Conservation (phyloP, 805 yeast species). For the Isabelozyma rhagii region DNA sequence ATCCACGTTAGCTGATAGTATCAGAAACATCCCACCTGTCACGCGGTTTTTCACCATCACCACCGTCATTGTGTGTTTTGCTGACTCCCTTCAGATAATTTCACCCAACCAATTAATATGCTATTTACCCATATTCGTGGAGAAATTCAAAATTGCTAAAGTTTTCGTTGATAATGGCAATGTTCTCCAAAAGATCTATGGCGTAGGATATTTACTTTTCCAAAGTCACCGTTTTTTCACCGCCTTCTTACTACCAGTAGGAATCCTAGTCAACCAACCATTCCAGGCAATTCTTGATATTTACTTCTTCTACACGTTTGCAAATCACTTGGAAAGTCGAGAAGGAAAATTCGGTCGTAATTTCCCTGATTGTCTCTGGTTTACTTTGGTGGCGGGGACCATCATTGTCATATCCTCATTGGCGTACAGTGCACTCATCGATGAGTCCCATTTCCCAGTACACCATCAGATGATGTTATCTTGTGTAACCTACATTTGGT, state of each 20-base stretch:
- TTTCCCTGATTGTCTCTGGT: conserved; percentile 57
- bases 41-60: conserved; percentile 54
- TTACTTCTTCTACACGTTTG: conserved; percentile 55
- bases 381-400: conserved; percentile 48
- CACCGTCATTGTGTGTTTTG: conserved; percentile 44
- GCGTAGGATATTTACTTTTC: conserved; percentile 15
- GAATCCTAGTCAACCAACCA: conserved; percentile 19
- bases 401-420: conserved; percentile 36
- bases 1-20: conserved; percentile 15
- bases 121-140: conserved; percentile 7
- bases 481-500: conserved; percentile 62
- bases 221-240: conserved; percentile 49
- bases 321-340: conserved; percentile 50
- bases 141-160: conserved; percentile 3
- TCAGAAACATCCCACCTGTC: conserved; percentile 52
- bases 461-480: conserved; percentile 44
- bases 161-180: conserved; percentile 1
- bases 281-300: conserved; percentile 41
- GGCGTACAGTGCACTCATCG: conserved; percentile 22
- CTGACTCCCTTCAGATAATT: conserved; percentile 17
- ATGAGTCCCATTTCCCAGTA: conserved; percentile 9
- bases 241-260: conserved; percentile 46
- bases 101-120: conserved; percentile 10
- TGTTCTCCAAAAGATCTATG: conserved; percentile 1
- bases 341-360: conserved; percentile 44